Evolutionary conservation across 139 green algal genomes (phyloP), one percentile per base, ranked within the genome.

Genomic region (Volvox africanus): DNA sequence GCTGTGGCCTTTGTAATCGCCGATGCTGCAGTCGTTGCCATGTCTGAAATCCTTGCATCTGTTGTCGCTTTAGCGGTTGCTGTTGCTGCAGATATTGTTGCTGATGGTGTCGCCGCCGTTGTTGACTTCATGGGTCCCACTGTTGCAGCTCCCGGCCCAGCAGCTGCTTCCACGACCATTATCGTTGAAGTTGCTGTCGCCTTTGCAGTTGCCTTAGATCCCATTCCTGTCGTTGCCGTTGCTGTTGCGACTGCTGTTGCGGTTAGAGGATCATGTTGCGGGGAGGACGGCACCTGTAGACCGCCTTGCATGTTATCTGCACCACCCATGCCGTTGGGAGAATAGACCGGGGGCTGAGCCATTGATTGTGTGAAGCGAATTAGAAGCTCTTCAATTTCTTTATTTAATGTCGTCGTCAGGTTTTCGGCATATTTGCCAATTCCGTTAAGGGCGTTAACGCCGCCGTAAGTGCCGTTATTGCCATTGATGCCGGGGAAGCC

Each of bases 141-240:
- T 71, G 32, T 83, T 91, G 77, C 36, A 67, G 12, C 68, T 36
- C 32, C 35, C 35, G 73, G 12, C 35, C 12, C 75, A 12, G 75
- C 50, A 61, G 30, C 20, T 21, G 75, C 61, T 81, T 28, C 75
- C 75, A 35, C 50, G 30, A 2, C 32, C 35, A 2, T 19, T 19
- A 32, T 32, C 35, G 73, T 35, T 80, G 22, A 44, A 21, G 16
- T 32, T 32, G 65, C 75, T 62, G n/a, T 61, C 36, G 76, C 78
- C 21, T 30, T 86, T 79, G 50, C 35, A 2, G 13, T 86, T 65
- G 78, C 36, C 77, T 32, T 83, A 87, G 77, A 32, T 65, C 6
- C 68, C 26, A 80, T 80, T 80, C 28, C 35, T 80, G 32, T 35
- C 11, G 75, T 81, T 81, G 30, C 71, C 71, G 75, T 81, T 81